Base-by-base conservation (phyloP, 176 grass and related monocot species). In the Pontederia paniculata region DNA sequence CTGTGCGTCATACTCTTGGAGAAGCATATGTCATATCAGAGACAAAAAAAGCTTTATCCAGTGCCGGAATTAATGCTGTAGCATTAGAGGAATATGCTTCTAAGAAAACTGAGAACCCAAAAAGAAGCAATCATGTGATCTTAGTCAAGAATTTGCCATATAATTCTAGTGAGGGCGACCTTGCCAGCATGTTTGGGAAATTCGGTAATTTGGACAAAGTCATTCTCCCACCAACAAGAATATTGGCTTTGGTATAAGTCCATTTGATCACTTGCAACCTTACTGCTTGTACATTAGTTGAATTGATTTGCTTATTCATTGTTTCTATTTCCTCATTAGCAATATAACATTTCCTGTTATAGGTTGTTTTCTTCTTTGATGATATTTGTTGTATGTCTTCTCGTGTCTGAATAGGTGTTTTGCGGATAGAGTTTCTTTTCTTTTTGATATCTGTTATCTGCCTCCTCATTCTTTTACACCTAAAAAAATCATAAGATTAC, bases 51-150 rank as follows among this genome's bases (percentile, higher is more conserved):
- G 71, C 76, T 78, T 77, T 97, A 59, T 84, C 79, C 55, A 90
- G 68, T 62, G 82, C 82, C 74, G 91, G 91, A 58, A 45, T 90
- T 73, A 84, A 97, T 68, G 65, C 90, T 69, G 68, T 61, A 63
- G 82, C 74, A 67, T 70, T 97, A 60, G 86, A 97, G 76, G 91
- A 84, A 80, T 50, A 76, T 70, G 80, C 86, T 73, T 80, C 77
- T 57, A 79, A 90, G 72, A 86, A 67, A 77, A 76, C 66, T 13
- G 86, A 97, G 23, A 87, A 73, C 58, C 67, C 68, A 43, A 97
- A 97, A 78, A 81, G 91, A 78, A 96, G 85, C 79, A 86, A 89
- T 56, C 82, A 83, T 79, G 76, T 96, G 55, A 89, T 96, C 73
- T 71, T 96, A 54, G 77, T 96, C 43, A 96, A 96, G 74, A 96